A percentile compares a stretch with the other conserved stretches of the same genome.
These are phyloP conservation scores for Pseudisothecium myosuroides DNA, from an alignment of 225 moss, liverwort and hornwort species.

Conservation along the genomic window DNA sequence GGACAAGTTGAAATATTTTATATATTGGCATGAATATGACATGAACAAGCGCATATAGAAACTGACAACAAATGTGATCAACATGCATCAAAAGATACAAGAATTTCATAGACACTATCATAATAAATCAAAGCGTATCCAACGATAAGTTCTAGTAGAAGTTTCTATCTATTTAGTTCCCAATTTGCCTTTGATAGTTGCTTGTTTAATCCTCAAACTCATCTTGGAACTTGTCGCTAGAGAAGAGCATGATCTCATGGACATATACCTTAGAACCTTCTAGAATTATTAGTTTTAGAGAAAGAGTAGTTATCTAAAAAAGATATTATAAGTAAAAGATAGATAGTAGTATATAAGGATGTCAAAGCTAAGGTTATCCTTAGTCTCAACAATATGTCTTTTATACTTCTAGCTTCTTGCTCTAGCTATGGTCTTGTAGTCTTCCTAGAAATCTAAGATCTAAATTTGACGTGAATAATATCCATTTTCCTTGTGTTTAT, in stretches of 20 bases:
- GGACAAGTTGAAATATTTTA: background rate
- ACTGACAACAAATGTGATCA: background rate
- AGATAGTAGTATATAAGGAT: background rate
- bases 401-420: background rate
- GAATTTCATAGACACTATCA: background rate
- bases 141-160: background rate
- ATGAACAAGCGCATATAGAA: fast-evolving
- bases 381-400: background rate
- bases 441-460: background rate
- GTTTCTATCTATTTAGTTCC: fast-evolving
- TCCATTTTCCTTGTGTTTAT: background rate
- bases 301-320: background rate
- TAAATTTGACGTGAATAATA: background rate
- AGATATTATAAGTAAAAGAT: background rate
- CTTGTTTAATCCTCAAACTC: background rate
- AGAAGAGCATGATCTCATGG: background rate
- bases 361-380: fast-evolving
- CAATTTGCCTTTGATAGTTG: background rate
- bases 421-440: fast-evolving
- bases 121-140: background rate
- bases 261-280: background rate
- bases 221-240: fast-evolving
- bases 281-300: background rate
- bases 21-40: background rate
- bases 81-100: fast-evolving